Evolutionary conservation across 2,329 filamentous ascomycete genomes (phyloP).

Genomic region (Claviceps quebecensis): DNA sequence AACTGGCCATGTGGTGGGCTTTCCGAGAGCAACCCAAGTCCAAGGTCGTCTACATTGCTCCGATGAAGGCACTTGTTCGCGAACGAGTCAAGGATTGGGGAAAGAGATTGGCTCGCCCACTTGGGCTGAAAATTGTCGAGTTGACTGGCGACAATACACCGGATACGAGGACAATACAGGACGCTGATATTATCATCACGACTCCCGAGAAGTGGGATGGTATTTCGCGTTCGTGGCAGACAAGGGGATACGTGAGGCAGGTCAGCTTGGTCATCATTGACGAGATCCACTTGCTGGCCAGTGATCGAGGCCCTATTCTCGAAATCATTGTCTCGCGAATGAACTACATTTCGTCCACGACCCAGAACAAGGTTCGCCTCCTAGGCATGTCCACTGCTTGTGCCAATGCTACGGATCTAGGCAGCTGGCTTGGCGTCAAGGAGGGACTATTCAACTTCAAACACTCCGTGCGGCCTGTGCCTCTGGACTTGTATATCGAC

Average conservation of each 20-base stretch:
- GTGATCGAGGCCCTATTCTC: slow-evolving; percentile 90
- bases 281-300: slow-evolving; percentile 93
- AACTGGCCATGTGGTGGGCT: slow-evolving; percentile 99
- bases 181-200: slow-evolving; percentile 95
- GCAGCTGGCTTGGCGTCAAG: slow-evolving; percentile 94
- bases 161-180: slow-evolving; percentile 85
- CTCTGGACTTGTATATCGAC: slow-evolving; percentile 91
- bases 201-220: slow-evolving; percentile 99
- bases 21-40: slow-evolving; percentile 88
- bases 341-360: slow-evolving; percentile 97
- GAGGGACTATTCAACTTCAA: slow-evolving; percentile 94
- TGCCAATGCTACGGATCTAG: slow-evolving; percentile 86
- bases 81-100: slow-evolving; percentile 96
- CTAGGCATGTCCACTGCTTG: slow-evolving; percentile 99
- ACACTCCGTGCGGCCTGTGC: slow-evolving; percentile 91
- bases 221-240: slow-evolving; percentile 98
- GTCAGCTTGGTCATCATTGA: slow-evolving; percentile 96
- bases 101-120: slow-evolving; percentile 60
- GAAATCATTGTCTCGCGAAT: slow-evolving; percentile 92
- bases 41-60: slow-evolving; percentile 97
- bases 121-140: slow-evolving; percentile 85
- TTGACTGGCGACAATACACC: slow-evolving; percentile 95
- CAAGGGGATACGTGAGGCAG: slow-evolving; percentile 85
- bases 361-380: slow-evolving; percentile 74
- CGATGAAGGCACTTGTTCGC: slow-evolving; percentile 96